Conservation (phyloP, 2,329 filamentous ascomycete species). For the Colletotrichum sansevieriae region DNA sequence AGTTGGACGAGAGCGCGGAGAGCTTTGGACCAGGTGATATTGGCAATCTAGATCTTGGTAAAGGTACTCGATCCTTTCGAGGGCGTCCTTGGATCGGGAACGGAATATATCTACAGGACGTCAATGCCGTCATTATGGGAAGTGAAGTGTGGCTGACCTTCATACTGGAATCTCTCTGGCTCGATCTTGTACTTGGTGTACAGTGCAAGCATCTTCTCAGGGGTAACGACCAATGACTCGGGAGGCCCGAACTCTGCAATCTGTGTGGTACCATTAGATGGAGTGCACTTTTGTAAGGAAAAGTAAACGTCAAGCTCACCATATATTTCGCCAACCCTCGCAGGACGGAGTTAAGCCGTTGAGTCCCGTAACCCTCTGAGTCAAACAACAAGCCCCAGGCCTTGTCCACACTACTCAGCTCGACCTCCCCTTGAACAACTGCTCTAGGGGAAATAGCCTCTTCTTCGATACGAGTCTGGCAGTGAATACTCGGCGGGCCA, state of each 20-base stretch:
- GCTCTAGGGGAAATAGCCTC: conserved; percentile 12
- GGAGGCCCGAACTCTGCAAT: conserved; percentile 46
- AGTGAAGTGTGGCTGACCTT: conserved; percentile 61
- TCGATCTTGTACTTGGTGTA: conserved; percentile 76
- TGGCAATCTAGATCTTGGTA: conserved; percentile 68
- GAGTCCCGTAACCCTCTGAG: conserved; percentile 73
- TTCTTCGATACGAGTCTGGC: conserved; percentile 15
- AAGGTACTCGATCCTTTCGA: conserved; percentile 68
- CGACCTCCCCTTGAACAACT: conserved; percentile 42
- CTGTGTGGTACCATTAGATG: conserved; percentile 44
- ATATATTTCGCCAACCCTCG: conserved; percentile 80
- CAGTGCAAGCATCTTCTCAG: conserved; percentile 80
- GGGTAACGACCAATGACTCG: conserved; percentile 74
- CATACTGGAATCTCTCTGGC: conserved; percentile 77
- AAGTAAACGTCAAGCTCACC: conserved; percentile 59
- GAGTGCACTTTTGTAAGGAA: background rate
- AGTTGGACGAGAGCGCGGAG: conserved; percentile 64
- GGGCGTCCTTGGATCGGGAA: conserved; percentile 52
- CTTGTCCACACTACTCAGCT: conserved; percentile 73
- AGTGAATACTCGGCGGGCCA: conserved; percentile 32
- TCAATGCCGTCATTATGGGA: background rate
- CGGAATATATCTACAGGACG: conserved; percentile 65
- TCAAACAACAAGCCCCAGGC: conserved; percentile 85
- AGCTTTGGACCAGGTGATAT: conserved; percentile 74
- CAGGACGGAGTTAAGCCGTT: conserved; percentile 77